phyloP scores from a whole-genome alignment of 768 basidiomycete species.

The Rubroboletus satanas region DNA sequence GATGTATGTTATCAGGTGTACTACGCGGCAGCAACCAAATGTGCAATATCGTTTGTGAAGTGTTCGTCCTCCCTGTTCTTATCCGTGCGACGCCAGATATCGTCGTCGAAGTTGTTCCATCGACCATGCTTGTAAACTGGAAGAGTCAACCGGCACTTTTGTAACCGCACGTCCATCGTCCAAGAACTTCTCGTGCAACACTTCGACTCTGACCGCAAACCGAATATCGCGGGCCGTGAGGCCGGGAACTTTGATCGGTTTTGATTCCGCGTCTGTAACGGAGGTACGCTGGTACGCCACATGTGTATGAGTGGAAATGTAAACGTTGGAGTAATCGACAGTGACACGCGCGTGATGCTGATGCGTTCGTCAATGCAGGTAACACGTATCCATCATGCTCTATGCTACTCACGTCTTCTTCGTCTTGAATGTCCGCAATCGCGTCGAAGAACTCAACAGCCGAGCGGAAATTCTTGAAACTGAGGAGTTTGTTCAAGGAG shows the following conservation, averaged over 20 bases:
- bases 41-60: neutral
- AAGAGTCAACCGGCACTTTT: slow-evolving; percentile 13
- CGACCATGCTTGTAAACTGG: slow-evolving; percentile 19
- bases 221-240: slow-evolving; percentile 52
- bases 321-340: slow-evolving; percentile 22
- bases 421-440: slow-evolving; percentile 25
- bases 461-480: slow-evolving; percentile 22
- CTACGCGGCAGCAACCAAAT: neutral
- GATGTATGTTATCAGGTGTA: slow-evolving; percentile 6
- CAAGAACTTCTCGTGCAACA: slow-evolving; percentile 26
- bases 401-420: slow-evolving; percentile 31
- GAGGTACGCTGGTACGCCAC: slow-evolving; percentile 17
- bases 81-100: slow-evolving; percentile 9
- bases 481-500: slow-evolving; percentile 28
- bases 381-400: neutral
- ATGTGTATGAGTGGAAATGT: slow-evolving; percentile 27
- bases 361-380: neutral
- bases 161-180: slow-evolving; percentile 20
- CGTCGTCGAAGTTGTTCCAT: slow-evolving; percentile 23
- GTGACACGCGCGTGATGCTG: slow-evolving; percentile 34
- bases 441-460: slow-evolving; percentile 29
- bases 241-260: slow-evolving; percentile 31
- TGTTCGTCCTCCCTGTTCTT: neutral
- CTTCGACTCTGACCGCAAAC: slow-evolving; percentile 43
- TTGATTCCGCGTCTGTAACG: slow-evolving; percentile 6